phyloP scores from a whole-genome alignment of 176 grass and related monocot species.

The Zea luxurians region DNA sequence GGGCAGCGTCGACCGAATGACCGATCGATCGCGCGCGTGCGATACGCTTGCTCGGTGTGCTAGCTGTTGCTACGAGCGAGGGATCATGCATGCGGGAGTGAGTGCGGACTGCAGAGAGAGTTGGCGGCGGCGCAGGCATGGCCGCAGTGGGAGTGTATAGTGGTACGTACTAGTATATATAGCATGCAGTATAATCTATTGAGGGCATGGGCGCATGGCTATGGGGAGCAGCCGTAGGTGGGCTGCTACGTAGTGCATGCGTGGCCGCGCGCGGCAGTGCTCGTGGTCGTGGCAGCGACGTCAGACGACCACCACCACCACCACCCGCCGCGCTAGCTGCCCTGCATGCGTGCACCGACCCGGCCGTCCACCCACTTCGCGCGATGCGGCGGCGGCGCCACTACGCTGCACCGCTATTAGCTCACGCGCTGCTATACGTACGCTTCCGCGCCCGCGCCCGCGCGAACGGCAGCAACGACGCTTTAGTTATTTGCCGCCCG shows the following conservation, averaged over 20 bases:
- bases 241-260: constrained; percentile 29
- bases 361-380: neutral
- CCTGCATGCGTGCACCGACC: neutral
- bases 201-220: too few relatives aligned
- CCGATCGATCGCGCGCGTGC: too few relatives aligned
- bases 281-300: neutral
- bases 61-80: too few relatives aligned
- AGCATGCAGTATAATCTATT: neutral
- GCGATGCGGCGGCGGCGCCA: neutral
- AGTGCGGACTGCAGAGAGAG: neutral
- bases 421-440: too few relatives aligned
- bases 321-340: neutral
- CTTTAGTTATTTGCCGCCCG: too few relatives aligned
- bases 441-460: too few relatives aligned
- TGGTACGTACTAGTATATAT: neutral
- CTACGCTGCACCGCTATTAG: too few relatives aligned
- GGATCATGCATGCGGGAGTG: neutral
- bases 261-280: constrained; percentile 7
- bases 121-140: neutral
- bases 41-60: too few relatives aligned
- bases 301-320: neutral
- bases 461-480: too few relatives aligned
- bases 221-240: constrained; percentile 16
- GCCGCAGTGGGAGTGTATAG: constrained; percentile 25
- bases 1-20: too few relatives aligned